These are phyloP conservation scores for Plasmodium knowlesi DNA, from an alignment of 169 alveolate genomes.

Conservation along the genomic window DNA sequence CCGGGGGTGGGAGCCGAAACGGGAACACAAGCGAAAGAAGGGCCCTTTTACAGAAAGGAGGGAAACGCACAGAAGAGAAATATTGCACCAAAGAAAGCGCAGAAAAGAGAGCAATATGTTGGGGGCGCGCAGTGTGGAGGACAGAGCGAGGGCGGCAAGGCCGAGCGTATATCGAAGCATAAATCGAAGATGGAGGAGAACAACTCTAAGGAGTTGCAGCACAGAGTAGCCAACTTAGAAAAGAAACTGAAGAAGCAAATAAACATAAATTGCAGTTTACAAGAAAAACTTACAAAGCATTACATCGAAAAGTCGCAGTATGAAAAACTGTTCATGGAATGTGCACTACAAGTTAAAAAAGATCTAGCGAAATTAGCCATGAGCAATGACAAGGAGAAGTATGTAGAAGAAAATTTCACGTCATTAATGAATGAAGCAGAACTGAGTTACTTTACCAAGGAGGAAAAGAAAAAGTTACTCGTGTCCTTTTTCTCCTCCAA, in stretches of 20 bases:
- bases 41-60: neutral
- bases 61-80: conserved; percentile 18
- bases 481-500: conserved; percentile 62
- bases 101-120: neutral
- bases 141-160: neutral
- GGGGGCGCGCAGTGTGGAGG: neutral
- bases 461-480: conserved; percentile 57
- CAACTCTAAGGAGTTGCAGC: conserved; percentile 13
- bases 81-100: neutral
- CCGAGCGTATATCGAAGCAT: neutral
- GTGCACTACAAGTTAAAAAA: conserved; percentile 47
- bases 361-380: conserved; percentile 32
- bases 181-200: conserved; percentile 13
- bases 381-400: conserved; percentile 55
- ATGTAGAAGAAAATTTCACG: conserved; percentile 49
- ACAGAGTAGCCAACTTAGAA: conserved; percentile 50
- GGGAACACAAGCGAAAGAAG: conserved; percentile 4
- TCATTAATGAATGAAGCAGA: conserved; percentile 38
- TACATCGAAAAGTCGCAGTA: conserved; percentile 69
- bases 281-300: conserved; percentile 48
- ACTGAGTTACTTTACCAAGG: conserved; percentile 59
- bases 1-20: neutral
- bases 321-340: conserved; percentile 55
- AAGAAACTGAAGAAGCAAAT: conserved; percentile 71
- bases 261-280: conserved; percentile 55